Conservation (phyloP, 805 yeast species). For the Barnettozyma pratensis region DNA sequence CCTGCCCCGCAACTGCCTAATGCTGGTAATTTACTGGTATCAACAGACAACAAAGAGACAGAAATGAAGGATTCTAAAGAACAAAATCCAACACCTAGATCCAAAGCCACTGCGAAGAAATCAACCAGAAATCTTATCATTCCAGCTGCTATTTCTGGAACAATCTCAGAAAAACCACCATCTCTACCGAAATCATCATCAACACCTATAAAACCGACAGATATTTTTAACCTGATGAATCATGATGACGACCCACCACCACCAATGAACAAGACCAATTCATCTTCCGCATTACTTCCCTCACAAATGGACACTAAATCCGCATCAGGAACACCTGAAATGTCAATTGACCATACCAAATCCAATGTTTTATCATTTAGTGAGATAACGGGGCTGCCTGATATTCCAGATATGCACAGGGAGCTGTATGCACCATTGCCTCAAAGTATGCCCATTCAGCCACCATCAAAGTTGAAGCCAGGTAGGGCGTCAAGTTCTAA, state of each 20-base stretch:
- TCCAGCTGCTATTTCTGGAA: background rate
- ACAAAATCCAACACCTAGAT: background rate
- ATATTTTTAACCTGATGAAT: constrained; percentile 7
- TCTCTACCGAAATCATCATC: background rate
- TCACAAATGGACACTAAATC: background rate
- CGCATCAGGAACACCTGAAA: background rate
- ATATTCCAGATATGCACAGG: background rate
- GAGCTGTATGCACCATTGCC: background rate
- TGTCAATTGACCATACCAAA: background rate
- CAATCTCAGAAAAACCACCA: background rate
- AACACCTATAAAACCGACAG: background rate
- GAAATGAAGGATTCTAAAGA: background rate
- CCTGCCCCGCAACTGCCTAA: no score
- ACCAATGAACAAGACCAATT: background rate
- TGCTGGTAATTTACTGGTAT: no score
- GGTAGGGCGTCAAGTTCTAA: background rate
- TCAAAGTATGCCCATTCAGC: background rate
- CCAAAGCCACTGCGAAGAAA: background rate
- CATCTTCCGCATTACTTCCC: background rate
- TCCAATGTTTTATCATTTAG: background rate
- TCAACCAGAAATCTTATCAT: background rate
- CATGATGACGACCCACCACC: constrained; percentile 4
- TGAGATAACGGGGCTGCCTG: background rate
- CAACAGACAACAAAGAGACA: background rate
- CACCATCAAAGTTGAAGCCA: background rate